A percentile compares a stretch with the other conserved stretches of the same genome.
These are phyloP conservation scores for Parmelia sp. DNA, from an alignment of 495 filamentous ascomycete genomes.

Conservation along the genomic window DNA sequence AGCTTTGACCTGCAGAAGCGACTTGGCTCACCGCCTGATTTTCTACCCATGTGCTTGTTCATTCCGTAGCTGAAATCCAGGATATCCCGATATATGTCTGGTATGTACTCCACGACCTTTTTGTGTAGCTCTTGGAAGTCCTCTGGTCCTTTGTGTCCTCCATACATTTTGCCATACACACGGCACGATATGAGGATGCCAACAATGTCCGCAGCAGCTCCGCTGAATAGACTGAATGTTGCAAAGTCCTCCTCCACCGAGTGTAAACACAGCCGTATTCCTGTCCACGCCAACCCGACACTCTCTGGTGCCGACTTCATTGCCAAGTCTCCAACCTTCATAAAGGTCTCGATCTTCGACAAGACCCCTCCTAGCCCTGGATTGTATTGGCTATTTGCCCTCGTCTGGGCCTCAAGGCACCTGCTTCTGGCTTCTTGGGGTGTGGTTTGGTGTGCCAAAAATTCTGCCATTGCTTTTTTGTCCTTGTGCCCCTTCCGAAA, in stretches of 20 bases:
- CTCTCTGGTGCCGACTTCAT: background rate
- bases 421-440: background rate
- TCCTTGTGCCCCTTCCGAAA: conserved; percentile 7
- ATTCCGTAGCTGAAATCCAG: conserved; percentile 8
- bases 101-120: conserved; percentile 10
- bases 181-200: conserved; percentile 8
- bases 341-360: background rate
- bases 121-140: conserved; percentile 9
- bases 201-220: conserved; percentile 12
- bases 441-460: conserved; percentile 3
- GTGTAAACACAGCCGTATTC: conserved; percentile 7
- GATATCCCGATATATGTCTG: background rate
- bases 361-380: background rate
- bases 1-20: background rate
- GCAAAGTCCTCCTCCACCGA: conserved; percentile 10
- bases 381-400: background rate
- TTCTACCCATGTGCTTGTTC: conserved; percentile 11
- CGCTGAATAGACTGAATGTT: conserved; percentile 9
- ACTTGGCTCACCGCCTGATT: background rate
- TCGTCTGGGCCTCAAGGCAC: conserved; percentile 1
- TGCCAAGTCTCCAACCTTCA: background rate
- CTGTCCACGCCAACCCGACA: background rate
- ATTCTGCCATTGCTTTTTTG: conserved; percentile 1
- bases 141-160: conserved; percentile 8
- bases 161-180: conserved; percentile 6